A percentile compares a stretch with the other conserved stretches of the same genome.
Evolutionary conservation across 2,329 filamentous ascomycete species (phyloP).

Genomic region (Leptographium radiaticola): DNA sequence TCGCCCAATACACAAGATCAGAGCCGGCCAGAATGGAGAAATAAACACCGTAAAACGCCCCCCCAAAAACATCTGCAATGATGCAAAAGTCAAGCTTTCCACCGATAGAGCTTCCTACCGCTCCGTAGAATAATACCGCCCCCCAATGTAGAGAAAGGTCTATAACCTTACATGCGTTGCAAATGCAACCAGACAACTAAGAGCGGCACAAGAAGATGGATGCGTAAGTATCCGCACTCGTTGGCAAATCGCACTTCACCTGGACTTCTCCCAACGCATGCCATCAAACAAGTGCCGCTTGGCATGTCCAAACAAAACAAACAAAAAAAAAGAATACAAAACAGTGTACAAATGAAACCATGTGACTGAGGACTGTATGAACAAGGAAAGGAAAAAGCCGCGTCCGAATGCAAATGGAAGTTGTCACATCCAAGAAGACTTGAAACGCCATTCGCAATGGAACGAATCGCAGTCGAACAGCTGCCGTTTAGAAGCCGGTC

Average conservation of each 20-base stretch:
- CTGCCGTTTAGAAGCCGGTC: slow-evolving; percentile 1
- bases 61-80: background rate
- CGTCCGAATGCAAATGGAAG: background rate
- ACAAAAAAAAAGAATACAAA: background rate
- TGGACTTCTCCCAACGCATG: background rate
- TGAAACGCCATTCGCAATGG: slow-evolving; percentile 7
- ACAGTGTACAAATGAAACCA: background rate
- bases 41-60: background rate
- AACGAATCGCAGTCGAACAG: slow-evolving; percentile 7
- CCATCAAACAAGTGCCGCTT: background rate
- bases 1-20: background rate
- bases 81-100: background rate
- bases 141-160: background rate
- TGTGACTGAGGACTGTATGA: background rate
- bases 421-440: background rate
- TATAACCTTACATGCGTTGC: background rate
- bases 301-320: background rate
- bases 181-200: background rate
- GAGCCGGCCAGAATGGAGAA: background rate
- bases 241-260: background rate
- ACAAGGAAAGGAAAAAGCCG: background rate
- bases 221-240: background rate
- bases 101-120: background rate
- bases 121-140: background rate
- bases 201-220: background rate